Conservation (phyloP, 306 rosid species). For the Herpetospermum pedunculosum region DNA sequence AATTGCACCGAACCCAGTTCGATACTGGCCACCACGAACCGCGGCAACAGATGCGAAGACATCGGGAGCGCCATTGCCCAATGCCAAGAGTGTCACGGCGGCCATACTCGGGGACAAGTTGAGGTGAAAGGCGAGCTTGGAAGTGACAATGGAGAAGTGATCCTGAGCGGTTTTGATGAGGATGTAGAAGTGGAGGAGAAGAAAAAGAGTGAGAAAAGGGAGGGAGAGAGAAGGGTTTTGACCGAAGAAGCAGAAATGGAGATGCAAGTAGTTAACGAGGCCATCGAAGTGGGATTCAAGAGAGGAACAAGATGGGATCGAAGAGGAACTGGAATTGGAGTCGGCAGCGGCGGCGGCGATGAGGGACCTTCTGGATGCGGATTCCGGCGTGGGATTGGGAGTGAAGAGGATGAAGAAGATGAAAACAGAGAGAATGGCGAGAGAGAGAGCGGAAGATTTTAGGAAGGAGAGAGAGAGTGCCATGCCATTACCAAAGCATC, state of each 20-base stretch:
- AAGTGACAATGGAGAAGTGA: slow-evolving; percentile 72
- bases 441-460: slow-evolving; percentile 13
- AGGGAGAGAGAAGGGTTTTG: slow-evolving; percentile 27
- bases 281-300: slow-evolving; percentile 26
- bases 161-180: slow-evolving; percentile 85
- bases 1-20: slow-evolving; percentile 84
- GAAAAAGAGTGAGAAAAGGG: slow-evolving; percentile 40
- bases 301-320: slow-evolving; percentile 19
- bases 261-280: slow-evolving; percentile 39
- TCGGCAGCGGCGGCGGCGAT: neutral
- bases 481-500: slow-evolving; percentile 41
- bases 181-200: slow-evolving; percentile 64
- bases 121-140: slow-evolving; percentile 62
- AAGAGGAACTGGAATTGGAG: neutral
- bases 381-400: slow-evolving; percentile 9
- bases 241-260: slow-evolving; percentile 34
- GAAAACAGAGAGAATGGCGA: slow-evolving; percentile 17
- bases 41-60: slow-evolving; percentile 82
- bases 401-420: slow-evolving; percentile 31
- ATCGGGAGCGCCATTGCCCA: slow-evolving; percentile 94
- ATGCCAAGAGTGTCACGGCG: slow-evolving; percentile 76
- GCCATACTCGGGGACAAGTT: slow-evolving; percentile 71
- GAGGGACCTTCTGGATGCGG: slow-evolving; percentile 38
- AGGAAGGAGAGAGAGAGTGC: slow-evolving; percentile 26
- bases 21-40: slow-evolving; percentile 60